Evolutionary conservation across 768 basidiomycete genomes (phyloP), one percentile per base, ranked within the genome.

Genomic region (Pulveroboletus sp.): DNA sequence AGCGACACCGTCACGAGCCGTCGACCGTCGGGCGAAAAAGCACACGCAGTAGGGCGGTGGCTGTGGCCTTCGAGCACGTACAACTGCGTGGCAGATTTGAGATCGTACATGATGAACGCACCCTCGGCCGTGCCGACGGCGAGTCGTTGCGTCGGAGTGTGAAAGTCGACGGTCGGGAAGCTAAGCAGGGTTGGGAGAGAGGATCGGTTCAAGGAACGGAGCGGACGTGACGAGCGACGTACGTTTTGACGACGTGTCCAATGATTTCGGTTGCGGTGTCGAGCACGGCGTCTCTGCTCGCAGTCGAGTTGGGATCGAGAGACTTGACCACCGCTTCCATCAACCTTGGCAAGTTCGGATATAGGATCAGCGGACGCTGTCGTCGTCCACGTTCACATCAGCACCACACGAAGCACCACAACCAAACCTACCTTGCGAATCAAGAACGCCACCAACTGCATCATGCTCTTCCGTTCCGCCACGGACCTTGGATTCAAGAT

Each of bases 251-350:
- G n/a, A 98, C 86, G 60, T 93, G 86, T 24, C 90, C 89, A 22
- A 99, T 74, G 26, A 98, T 96, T 58, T 96, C 92, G 0, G 95
- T 97, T 0, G 93, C 95, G 0, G 92, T 82, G 52, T 94, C 90
- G 20, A 91, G 70, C 2, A 97, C 86, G 1, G 91, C 89, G 22
- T 97, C 93, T 40, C 85, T 79, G 62, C 80, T 79, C 5, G 78
- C 67, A 0, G 75, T 89, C 36, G 75, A 83, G 63, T 90, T 94
- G 14, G 96, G 96, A 69, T 99, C 95, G 48, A 99, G 74, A 0
- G 93, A 96, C 64, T 93, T 94, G 16, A 98, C 93, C 1, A 98
- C 93, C 1, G 94, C 93, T 63, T 98, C 96, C 68, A 93, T 86
- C 38, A 97, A 72, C 35, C 84, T 79, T 0, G 94, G 87, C 23